These are phyloP conservation scores for Cladosporium sp. DNA, from an alignment of 2,329 filamentous ascomycete species.

Conservation along the genomic window DNA sequence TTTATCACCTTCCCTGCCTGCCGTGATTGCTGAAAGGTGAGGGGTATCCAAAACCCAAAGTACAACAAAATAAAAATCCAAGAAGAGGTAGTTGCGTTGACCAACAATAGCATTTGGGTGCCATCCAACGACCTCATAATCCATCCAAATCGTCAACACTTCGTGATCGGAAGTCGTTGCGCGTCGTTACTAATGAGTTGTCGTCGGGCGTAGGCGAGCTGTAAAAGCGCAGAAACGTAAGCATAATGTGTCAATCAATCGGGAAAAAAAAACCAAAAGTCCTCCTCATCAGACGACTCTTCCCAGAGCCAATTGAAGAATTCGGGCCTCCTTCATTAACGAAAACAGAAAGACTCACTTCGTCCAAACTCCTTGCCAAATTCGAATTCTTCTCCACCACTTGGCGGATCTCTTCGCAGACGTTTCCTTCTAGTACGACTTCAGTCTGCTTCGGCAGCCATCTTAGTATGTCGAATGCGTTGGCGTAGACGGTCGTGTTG, in stretches of 20 bases:
- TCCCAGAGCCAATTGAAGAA: background rate
- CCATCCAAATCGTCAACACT: background rate
- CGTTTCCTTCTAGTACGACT: constrained; percentile 38
- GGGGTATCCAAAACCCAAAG: no score
- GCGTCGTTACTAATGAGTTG: constrained; percentile 31
- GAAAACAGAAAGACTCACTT: constrained; percentile 28
- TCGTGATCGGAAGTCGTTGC: background rate
- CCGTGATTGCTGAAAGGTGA: no score
- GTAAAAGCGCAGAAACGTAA: constrained; percentile 14
- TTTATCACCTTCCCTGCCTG: no score
- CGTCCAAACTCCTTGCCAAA: constrained; percentile 38
- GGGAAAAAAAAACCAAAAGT: background rate
- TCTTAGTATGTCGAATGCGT: constrained; percentile 44
- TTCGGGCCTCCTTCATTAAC: background rate
- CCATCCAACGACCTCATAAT: no score
- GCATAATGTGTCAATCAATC: constrained; percentile 3
- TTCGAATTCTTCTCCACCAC: constrained; percentile 42
- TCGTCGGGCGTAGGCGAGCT: constrained; percentile 32
- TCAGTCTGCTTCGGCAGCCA: constrained; percentile 43
- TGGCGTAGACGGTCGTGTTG: constrained; percentile 42
- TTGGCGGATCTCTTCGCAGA: constrained; percentile 35
- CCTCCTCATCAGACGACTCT: background rate
- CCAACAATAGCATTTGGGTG: no score
- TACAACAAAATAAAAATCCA: no score
- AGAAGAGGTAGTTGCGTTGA: no score